Evolutionary conservation across 495 filamentous ascomycete genomes (phyloP), one percentile per base, ranked within the genome.

Genomic region (Penicillium lividum): DNA sequence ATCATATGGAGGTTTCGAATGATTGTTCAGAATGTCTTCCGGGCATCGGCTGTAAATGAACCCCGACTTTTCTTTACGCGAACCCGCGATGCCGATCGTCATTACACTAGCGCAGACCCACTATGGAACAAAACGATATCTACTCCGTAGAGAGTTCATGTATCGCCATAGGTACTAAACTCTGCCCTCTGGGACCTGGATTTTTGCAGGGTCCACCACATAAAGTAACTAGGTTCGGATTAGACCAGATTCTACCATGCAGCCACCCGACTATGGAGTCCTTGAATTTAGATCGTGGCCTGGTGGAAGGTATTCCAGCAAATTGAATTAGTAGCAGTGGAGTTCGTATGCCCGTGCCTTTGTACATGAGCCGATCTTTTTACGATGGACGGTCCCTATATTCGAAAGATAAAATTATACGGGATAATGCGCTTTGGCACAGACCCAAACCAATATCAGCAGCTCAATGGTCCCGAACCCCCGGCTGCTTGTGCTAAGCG

Each of bases 21-120:
- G 29, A 51, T n/a, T 2, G 13, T 11, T 0, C 16, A 18, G 7
- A 36, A 52, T 11, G n/a, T 27, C 29, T 27, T 22, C n/a, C 13
- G 45, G 30, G 44, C 11, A 8, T 10, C 33, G n/a, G 27, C 43
- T 48, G 7, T 13, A 50, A 51, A 44, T 33, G 46, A 57, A 57
- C 47, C 44, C 54, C 46, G 45, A 51, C 22, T 7, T 7, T 38
- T n/a, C 50, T 15, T n/a, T 52, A 49, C 50, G 44, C 51, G 30
- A 59, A 53, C 48, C 30, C 44, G 22, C 31, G 51, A n/a, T 31
- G 57, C 31, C 50, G 50, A 52, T 40, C 34, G 49, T 59, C 57
- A 30, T 42, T 29, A 22, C 57, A 43, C 43, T 59, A 53, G 36
- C 50, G 22, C 42, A 29, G 43, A 48, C 36, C 55, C 48, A 51